Percentiles rank a stretch among this genome's conserved stretches.
Evolutionary conservation across 1,139 yeast genomes (phyloP).

Genomic region (Yamadazyma spencermartinsiae): DNA sequence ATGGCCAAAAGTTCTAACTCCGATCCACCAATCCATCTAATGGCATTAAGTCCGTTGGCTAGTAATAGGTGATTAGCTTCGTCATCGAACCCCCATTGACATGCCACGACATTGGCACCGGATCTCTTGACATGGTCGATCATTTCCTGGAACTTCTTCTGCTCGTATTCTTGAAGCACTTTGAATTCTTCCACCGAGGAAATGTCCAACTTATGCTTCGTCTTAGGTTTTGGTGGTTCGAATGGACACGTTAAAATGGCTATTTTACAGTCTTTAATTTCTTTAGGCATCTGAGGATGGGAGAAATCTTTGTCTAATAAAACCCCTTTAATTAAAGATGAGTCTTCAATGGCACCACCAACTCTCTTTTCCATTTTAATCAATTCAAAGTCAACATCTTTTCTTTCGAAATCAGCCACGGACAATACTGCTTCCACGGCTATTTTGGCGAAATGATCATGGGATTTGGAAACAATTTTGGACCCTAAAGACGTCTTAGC

Average conservation of each 20-base stretch:
- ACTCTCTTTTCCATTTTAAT: constrained; percentile 94
- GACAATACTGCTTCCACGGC: constrained; percentile 95
- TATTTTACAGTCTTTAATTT: constrained; percentile 75
- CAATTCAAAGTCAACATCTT: constrained; percentile 94
- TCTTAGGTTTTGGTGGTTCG: constrained; percentile 99
- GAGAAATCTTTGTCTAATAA: constrained; percentile 94
- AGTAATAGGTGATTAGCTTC: constrained; percentile 94
- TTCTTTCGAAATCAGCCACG: constrained; percentile 88
- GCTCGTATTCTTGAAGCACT: constrained; percentile 88
- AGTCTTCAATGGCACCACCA: constrained; percentile 90
- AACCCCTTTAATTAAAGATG: constrained; percentile 84
- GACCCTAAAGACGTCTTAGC: constrained; percentile 95
- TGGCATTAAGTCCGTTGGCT: constrained; percentile 89
- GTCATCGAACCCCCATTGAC: constrained; percentile 99
- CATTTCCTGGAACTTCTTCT: constrained; percentile 88
- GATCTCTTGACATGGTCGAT: constrained; percentile 79
- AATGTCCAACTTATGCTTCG: constrained; percentile 95
- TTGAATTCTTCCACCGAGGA: constrained; percentile 90
- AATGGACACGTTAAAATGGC: constrained; percentile 98
- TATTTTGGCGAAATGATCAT: constrained; percentile 91
- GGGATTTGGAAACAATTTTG: constrained; percentile 91
- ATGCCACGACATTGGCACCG: constrained; percentile 95
- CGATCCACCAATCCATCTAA: constrained; percentile 99
- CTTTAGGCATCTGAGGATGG: constrained; percentile 96
- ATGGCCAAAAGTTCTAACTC: constrained; percentile 95